Conservation (phyloP, 371 early-diverging fungal genomes). For the Actinomortierella ambigua region DNA sequence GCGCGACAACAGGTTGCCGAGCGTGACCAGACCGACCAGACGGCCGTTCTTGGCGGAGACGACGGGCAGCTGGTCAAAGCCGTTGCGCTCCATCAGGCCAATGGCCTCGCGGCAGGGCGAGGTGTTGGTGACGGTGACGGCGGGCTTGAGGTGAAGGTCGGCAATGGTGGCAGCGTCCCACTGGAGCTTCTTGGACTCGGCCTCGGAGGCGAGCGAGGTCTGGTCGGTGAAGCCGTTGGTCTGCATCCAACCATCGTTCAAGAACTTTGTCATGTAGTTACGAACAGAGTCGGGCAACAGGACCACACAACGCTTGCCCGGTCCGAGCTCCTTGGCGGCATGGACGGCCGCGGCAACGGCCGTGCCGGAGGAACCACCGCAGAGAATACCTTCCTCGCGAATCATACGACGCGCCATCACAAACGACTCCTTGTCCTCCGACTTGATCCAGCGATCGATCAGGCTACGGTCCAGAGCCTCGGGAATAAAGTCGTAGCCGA, state of each 20-base stretch:
- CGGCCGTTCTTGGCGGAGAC: conserved; percentile 63
- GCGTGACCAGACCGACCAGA: conserved; percentile 84
- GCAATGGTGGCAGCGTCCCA: conserved; percentile 83
- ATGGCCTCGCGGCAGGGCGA: conserved; percentile 84
- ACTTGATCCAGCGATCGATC: conserved; percentile 95
- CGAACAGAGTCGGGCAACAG: conserved; percentile 95
- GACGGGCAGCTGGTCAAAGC: conserved; percentile 96
- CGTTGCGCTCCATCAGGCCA: conserved; percentile 83
- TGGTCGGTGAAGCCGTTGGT: conserved; percentile 74
- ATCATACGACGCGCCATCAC: conserved; percentile 93
- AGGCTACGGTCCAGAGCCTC: conserved; percentile 81
- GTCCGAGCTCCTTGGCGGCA: conserved; percentile 82
- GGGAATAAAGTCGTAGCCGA: conserved; percentile 98
- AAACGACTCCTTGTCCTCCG: conserved; percentile 93
- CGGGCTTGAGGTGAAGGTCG: conserved; percentile 79
- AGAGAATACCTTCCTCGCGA: conserved; percentile 94
- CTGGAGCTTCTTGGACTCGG: conserved; percentile 66
- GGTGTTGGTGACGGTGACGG: conserved; percentile 73
- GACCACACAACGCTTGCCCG: conserved; percentile 91
- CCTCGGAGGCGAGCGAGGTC: conserved; percentile 64
- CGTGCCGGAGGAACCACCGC: conserved; percentile 94
- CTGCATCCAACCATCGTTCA: conserved; percentile 96
- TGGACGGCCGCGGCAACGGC: conserved; percentile 87
- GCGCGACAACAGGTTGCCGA: conserved; percentile 87
- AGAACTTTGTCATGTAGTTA: conserved; percentile 98